Base-by-base conservation (phyloP, 2,329 filamentous ascomycete species). In the Albophoma yamanashiensis region DNA sequence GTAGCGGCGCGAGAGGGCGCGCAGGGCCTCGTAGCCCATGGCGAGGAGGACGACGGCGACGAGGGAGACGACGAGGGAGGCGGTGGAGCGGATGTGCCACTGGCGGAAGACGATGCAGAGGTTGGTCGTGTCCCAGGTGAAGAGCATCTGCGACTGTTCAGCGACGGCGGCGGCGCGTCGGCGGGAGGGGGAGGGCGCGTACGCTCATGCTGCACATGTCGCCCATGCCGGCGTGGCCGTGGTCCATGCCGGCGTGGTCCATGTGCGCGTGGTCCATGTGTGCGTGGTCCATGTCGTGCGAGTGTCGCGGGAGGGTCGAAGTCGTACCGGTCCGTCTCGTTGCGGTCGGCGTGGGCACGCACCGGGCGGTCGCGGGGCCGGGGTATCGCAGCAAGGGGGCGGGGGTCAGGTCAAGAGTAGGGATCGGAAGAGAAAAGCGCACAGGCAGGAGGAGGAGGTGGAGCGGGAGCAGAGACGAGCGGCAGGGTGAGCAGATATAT, bases 81-180 rank as follows among this genome's bases (percentile, higher is more conserved):
- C 69, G 3, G 87, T 86, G 62, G 87, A 86, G 63, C 82, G 86
- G 74, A 99, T 78, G 76, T 90, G 92, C 94, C 94, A 99, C 75
- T 87, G 85, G 67, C 82, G 83, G 81, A 97, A 99, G 74, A 99
- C 85, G 75, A 99, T 95, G 82, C 94, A 99, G 65, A 99, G 90
- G 76, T 97, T 89, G 60, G 82, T 84, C 3, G 92, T 93, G 73
- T 92, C 86, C 93, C 93, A 99, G 63, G 92, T 97, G 79, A 99
- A 99, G 66, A 97, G 86, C 93, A 97, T 97, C 92, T 96, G 67
- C 25, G 56, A 31, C 39, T 31, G 15, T 17, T 36, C 25, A 60
- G 55, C 55, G 25, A 8, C 11, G 22, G n/a, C 8, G 2, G 3
- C 31, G 36, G 6, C 1, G 15, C 50, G 8, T 6, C 7, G 25